Base-by-base conservation (phyloP, 306 rosid genomes). In the Fragaria ananassa region DNA sequence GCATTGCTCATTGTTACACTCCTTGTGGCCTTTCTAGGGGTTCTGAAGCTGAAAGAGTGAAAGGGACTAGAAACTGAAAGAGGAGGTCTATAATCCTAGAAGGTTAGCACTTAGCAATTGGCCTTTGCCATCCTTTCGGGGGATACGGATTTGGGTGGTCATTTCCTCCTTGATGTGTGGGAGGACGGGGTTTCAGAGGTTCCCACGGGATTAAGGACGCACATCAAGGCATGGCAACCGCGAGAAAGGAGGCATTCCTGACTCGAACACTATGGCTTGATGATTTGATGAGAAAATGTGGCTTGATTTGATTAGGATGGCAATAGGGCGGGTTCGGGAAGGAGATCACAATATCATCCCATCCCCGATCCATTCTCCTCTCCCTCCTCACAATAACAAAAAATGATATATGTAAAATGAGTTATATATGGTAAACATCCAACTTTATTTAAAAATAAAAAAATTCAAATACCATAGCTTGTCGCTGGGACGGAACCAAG, bases 1-100 rank as follows among this genome's bases (percentile, higher is more conserved):
- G 41, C 44, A 5, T 78, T 77, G 61, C 61, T 83, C 13, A 62
- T 70, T 69, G n/a, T 81, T 21, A 11, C 72, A 17, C 77, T 78
- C 49, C 27, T 79, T 49, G n/a, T 46, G 11, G 80, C 79, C 42
- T 44, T 60, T 74, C 53, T 78, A 72, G 56, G 51, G 21, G 81
- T 29, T 47, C 50, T 29, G 83, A 83, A 65, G 86, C 75, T 10
- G 81, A 70, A 71, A 74, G 86, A 37, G 39, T 37, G 6, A 37
- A 37, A 37, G 6, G 68, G 76, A 54, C 1, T 13, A 65, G 63
- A 70, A 45, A 42, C 39, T 70, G 15, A 51, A 17, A 3, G 51
- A 69, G 23, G 46, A 72, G 27, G 54, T 66, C 8, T 76, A 80
- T 23, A 58, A 29, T 1, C 19, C 76, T 19, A 29, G 29, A 17